phyloP scores from a whole-genome alignment of 2,329 filamentous ascomycete genomes.

The Chaetomiaceae sp. region DNA sequence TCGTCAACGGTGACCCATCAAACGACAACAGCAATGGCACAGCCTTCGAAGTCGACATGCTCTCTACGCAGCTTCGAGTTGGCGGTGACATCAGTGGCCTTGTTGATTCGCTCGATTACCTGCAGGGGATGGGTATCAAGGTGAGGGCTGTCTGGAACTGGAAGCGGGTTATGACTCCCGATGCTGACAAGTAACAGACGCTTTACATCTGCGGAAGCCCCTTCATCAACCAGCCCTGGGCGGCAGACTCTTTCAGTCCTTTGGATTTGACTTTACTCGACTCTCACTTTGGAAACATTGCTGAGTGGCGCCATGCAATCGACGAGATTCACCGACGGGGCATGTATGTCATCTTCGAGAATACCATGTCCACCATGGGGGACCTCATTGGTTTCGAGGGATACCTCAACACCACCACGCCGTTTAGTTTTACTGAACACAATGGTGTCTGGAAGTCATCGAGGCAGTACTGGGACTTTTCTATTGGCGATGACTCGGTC shows the following conservation, averaged over 20 bases:
- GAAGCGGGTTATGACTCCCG: not conserved
- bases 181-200: slow-evolving; percentile 35
- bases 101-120: slow-evolving; percentile 57
- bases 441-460: slow-evolving; percentile 51
- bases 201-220: slow-evolving; percentile 58
- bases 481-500: slow-evolving; percentile 47
- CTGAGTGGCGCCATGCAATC: slow-evolving; percentile 53
- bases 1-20: slow-evolving; percentile 60
- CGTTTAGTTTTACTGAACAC: slow-evolving; percentile 52
- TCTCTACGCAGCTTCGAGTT: slow-evolving; percentile 57
- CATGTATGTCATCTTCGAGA: slow-evolving; percentile 65
- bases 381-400: slow-evolving; percentile 60
- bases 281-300: slow-evolving; percentile 56
- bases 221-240: slow-evolving; percentile 60
- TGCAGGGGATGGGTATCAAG: slow-evolving; percentile 62
- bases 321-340: slow-evolving; percentile 54
- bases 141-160: slow-evolving; percentile 28
- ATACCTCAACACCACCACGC: slow-evolving; percentile 53
- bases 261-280: slow-evolving; percentile 60
- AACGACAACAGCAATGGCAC: slow-evolving; percentile 63
- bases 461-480: slow-evolving; percentile 54
- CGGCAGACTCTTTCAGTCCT: slow-evolving; percentile 51
- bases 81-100: slow-evolving; percentile 58
- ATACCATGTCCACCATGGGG: slow-evolving; percentile 60
- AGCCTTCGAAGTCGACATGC: slow-evolving; percentile 55